Conservation (phyloP, 106 monocot species). For the Apostasia ramifera region DNA sequence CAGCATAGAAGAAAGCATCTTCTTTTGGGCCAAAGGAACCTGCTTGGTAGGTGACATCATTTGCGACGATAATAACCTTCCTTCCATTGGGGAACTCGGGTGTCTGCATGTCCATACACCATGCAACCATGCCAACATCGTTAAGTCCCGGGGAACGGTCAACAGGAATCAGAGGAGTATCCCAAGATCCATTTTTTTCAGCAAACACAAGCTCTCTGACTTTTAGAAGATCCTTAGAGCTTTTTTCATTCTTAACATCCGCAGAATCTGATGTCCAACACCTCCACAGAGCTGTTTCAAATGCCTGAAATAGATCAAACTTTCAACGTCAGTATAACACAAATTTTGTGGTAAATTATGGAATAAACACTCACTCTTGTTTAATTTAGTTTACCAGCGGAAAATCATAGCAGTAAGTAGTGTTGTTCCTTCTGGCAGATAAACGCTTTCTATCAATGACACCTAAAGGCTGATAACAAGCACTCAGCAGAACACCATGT, state of each 20-base stretch:
- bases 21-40: slow-evolving; percentile 96
- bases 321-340: not conserved
- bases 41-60: slow-evolving; percentile 88
- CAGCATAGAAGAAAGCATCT: slow-evolving; percentile 89
- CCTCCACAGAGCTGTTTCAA: slow-evolving; percentile 61
- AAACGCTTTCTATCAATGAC: slow-evolving; percentile 68
- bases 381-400: slow-evolving; percentile 51
- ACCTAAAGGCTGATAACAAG: slow-evolving; percentile 59
- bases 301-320: slow-evolving; percentile 48
- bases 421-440: slow-evolving; percentile 72
- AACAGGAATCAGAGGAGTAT: slow-evolving; percentile 48
- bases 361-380: not conserved
- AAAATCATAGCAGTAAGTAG: slow-evolving; percentile 98
- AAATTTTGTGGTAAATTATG: not conserved
- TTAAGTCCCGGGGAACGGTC: slow-evolving; percentile 64
- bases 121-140: slow-evolving; percentile 91
- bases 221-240: slow-evolving; percentile 33
- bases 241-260: slow-evolving; percentile 8
- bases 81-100: slow-evolving; percentile 89
- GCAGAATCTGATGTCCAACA: slow-evolving; percentile 39
- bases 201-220: slow-evolving; percentile 71
- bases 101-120: slow-evolving; percentile 74
- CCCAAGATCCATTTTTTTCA: slow-evolving; percentile 61
- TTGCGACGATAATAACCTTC: slow-evolving; percentile 72
- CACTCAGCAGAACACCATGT: slow-evolving; percentile 53